Conservation (phyloP, 192 early-diverging fungal genomes). For the Podochytrium sp. region DNA sequence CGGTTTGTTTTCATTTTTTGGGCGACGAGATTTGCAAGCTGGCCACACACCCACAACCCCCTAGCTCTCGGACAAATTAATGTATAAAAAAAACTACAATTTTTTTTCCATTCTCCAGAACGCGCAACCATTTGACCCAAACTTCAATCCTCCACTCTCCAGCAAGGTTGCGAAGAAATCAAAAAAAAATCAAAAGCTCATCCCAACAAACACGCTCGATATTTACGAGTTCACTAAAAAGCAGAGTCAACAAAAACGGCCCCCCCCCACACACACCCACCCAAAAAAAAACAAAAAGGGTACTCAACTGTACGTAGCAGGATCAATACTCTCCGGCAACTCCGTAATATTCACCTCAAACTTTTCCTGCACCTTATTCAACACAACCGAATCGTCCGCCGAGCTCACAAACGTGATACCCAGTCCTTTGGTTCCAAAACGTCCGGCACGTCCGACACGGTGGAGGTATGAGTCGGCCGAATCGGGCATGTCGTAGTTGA, state of each 20-base stretch:
- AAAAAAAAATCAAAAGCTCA: not conserved
- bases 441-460: conserved; percentile 96
- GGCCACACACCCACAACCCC: too few species aligned
- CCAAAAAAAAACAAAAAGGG: not conserved
- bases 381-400: conserved; percentile 72
- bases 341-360: conserved; percentile 95
- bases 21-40: not conserved
- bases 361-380: conserved; percentile 88
- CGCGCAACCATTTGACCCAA: too few species aligned
- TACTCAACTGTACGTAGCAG: conserved; percentile 78
- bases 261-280: not conserved
- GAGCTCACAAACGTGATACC: conserved; percentile 92
- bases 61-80: too few species aligned
- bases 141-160: too few species aligned
- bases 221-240: conserved; percentile 35
- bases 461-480: conserved; percentile 90
- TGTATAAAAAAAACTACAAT: too few species aligned
- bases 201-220: not conserved
- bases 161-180: not conserved
- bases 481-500: conserved; percentile 98
- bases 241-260: not conserved
- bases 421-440: conserved; percentile 99
- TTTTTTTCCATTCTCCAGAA: too few species aligned
- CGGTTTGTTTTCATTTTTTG: conserved; percentile 21
- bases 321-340: conserved; percentile 86